These are phyloP conservation scores for Boletus pseudopeckii DNA, from an alignment of 768 basidiomycete genomes.

Conservation along the genomic window DNA sequence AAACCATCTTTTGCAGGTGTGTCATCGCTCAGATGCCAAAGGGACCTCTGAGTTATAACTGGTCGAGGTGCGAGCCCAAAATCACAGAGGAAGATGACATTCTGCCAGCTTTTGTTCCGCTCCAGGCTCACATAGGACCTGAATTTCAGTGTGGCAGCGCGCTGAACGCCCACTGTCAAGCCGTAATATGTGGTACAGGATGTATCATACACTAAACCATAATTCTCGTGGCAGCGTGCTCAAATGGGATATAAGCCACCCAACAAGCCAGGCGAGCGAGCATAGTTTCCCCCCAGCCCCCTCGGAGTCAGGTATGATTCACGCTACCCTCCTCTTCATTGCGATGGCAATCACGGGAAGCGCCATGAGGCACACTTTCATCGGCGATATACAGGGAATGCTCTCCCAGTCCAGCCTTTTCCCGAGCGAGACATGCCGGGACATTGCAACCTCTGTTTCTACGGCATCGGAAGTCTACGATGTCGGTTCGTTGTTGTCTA, in stretches of 20 bases:
- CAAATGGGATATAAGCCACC: background rate
- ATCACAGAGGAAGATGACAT: background rate
- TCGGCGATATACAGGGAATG: background rate
- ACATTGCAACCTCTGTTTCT: constrained; percentile 3
- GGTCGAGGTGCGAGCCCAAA: background rate
- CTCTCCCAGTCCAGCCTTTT: background rate
- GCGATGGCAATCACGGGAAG: background rate
- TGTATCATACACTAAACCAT: background rate
- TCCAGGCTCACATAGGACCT: background rate
- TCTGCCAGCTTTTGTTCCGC: background rate
- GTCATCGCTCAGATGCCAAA: background rate
- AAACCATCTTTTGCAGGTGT: background rate
- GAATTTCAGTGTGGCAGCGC: background rate
- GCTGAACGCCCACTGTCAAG: background rate
- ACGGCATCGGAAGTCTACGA: constrained; percentile 1
- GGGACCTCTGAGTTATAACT: background rate
- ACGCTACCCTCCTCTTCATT: background rate
- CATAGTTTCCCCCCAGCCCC: too few species aligned
- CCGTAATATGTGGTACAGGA: background rate
- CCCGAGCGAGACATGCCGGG: background rate
- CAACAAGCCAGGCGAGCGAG: too few species aligned
- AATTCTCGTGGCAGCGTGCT: background rate
- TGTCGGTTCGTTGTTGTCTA: background rate
- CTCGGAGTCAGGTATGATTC: constrained; percentile 1
- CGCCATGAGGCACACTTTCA: background rate